These are phyloP conservation scores for Eutrema yunnanense DNA, from an alignment of 345 rosid species.

Conservation along the genomic window DNA sequence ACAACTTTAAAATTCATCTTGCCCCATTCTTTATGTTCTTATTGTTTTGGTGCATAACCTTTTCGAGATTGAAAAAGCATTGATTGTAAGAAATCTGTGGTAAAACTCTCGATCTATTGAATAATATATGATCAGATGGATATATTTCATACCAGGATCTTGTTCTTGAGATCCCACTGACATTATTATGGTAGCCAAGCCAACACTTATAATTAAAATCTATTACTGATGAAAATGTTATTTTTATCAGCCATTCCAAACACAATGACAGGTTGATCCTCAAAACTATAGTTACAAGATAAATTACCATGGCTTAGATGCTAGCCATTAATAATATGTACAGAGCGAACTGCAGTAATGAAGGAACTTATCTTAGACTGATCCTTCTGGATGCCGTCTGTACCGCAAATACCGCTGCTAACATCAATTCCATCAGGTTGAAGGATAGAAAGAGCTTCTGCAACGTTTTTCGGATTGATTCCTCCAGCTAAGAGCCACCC, in stretches of 20 bases:
- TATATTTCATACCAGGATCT: not conserved
- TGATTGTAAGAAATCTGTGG: not conserved
- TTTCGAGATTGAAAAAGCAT: not conserved
- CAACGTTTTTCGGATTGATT: slow-evolving; percentile 56
- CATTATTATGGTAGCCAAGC: not conserved
- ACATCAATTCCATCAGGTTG: slow-evolving; percentile 78
- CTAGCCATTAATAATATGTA: slow-evolving; percentile 32
- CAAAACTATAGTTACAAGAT: slow-evolving; percentile 1
- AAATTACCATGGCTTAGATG: not conserved
- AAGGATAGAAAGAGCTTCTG: slow-evolving; percentile 54
- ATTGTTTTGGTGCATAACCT: not conserved
- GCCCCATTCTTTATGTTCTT: not conserved
- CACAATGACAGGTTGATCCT: not conserved
- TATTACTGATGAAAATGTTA: not conserved
- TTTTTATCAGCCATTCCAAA: slow-evolving; percentile 2
- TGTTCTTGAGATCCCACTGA: not conserved
- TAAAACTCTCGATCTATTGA: not conserved
- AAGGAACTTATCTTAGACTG: slow-evolving; percentile 50
- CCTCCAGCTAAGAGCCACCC: slow-evolving; percentile 96
- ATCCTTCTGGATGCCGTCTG: slow-evolving; percentile 69
- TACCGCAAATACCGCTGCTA: slow-evolving; percentile 73
- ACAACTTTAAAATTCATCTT: not conserved
- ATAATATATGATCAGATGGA: not conserved
- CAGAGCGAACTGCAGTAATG: slow-evolving; percentile 47
- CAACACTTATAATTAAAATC: not conserved